phyloP scores from a whole-genome alignment of 441 rosid species.

The Melianthus villosus region DNA sequence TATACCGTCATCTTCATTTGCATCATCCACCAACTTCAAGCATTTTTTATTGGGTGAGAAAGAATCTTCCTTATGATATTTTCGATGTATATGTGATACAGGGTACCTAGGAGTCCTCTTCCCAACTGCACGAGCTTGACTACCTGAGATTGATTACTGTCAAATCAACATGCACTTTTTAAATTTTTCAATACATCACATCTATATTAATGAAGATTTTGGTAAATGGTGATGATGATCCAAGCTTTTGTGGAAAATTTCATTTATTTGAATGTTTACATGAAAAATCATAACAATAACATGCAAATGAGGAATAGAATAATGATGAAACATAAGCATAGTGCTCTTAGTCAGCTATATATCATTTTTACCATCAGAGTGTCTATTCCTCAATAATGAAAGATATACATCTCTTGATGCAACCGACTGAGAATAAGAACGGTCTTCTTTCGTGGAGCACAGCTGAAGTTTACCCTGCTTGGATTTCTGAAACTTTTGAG shows the following conservation, averaged over 20 bases:
- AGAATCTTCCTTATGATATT: constrained; percentile 26
- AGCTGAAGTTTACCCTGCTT: constrained; percentile 33
- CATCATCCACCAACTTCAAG: constrained; percentile 33
- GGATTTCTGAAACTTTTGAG: constrained; percentile 43
- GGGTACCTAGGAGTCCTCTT: constrained; percentile 89
- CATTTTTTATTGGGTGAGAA: constrained; percentile 26
- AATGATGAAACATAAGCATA: constrained; percentile 8
- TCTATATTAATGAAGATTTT: not conserved
- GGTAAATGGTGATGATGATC: not conserved
- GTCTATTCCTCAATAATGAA: constrained; percentile 48
- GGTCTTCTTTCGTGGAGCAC: constrained; percentile 31
- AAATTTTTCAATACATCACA: not conserved
- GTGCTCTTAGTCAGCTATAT: constrained; percentile 6
- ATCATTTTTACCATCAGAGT: constrained; percentile 33
- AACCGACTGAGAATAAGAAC: constrained; percentile 18
- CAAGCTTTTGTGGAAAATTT: too few relatives aligned
- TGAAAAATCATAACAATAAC: too few relatives aligned
- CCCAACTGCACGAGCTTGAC: constrained; percentile 54
- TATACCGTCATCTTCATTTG: constrained; percentile 42
- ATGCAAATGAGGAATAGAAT: not conserved
- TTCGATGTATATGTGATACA: constrained; percentile 36
- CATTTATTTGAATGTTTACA: too few relatives aligned
- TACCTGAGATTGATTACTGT: constrained; percentile 31
- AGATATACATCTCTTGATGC: constrained; percentile 54
- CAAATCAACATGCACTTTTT: constrained; percentile 5